phyloP scores from a whole-genome alignment of 768 basidiomycete species.

The Cystobasidium onofrii region DNA sequence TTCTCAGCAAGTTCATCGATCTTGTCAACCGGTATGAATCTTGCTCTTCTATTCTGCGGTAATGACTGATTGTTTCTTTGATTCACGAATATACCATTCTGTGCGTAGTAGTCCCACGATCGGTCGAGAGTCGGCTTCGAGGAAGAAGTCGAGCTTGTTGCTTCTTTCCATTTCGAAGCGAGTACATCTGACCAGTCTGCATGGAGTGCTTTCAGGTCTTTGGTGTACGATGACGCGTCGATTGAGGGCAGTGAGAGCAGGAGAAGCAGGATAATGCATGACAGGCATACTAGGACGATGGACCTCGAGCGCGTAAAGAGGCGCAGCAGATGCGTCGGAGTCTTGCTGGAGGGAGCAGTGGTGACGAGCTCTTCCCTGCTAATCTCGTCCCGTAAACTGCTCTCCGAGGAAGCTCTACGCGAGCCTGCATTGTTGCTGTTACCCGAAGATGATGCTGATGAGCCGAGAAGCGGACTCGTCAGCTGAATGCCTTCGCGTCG shows the following conservation, averaged over 20 bases:
- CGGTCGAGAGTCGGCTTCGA: neutral
- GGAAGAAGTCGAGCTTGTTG: neutral
- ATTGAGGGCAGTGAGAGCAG: neutral
- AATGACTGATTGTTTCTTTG: neutral
- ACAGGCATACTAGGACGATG: neutral
- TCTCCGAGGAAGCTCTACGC: no score
- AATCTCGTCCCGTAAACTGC: no score
- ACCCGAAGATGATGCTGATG: neutral
- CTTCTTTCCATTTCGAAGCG: neutral
- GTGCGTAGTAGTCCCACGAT: slow-evolving; percentile 3
- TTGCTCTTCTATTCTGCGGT: neutral
- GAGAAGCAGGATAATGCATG: neutral
- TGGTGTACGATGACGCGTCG: neutral
- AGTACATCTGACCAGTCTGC: neutral
- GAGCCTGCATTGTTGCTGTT: no score
- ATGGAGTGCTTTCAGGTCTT: neutral
- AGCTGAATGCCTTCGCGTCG: neutral
- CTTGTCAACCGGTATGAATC: neutral
- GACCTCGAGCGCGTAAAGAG: neutral
- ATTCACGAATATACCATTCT: neutral
- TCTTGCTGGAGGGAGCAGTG: no score
- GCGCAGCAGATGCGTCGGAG: no score
- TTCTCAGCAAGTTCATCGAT: neutral
- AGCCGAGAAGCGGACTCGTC: neutral
- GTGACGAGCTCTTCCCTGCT: neutral